Evolutionary conservation across 2,329 filamentous ascomycete species (phyloP).

Genomic region (Cladobotryum protrusum): DNA sequence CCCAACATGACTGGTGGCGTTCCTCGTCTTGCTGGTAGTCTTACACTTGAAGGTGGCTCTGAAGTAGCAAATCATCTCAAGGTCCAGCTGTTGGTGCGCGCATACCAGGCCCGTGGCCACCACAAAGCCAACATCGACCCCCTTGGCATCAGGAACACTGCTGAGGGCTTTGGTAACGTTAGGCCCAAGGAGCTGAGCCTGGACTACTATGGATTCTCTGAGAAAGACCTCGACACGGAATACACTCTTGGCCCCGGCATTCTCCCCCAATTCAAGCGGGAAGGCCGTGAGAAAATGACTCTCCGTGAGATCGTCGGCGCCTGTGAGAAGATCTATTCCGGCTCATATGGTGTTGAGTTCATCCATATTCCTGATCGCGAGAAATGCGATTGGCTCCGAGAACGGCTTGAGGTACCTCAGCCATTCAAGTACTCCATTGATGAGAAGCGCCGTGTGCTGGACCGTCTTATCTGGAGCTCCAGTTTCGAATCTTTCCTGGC

Average conservation of each 20-base stretch:
- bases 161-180: conserved; percentile 75
- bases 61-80: conserved; percentile 96
- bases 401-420: conserved; percentile 86
- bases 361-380: conserved; percentile 97
- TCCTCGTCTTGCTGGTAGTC: conserved; percentile 63
- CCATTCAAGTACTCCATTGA: conserved; percentile 97
- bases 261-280: conserved; percentile 84
- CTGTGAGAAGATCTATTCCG: conserved; percentile 94
- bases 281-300: conserved; percentile 90
- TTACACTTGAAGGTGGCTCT: conserved; percentile 62
- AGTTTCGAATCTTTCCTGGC: conserved; percentile 94
- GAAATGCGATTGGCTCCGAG: conserved; percentile 96
- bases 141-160: conserved; percentile 73
- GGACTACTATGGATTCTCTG: conserved; percentile 90
- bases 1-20: conserved; percentile 75
- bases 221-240: conserved; percentile 88
- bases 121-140: conserved; percentile 98
- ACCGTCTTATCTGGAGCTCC: conserved; percentile 96
- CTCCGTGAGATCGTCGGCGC: conserved; percentile 87
- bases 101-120: conserved; percentile 95
- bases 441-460: conserved; percentile 95
- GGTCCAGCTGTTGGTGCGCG: conserved; percentile 92
- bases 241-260: conserved; percentile 92
- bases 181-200: conserved; percentile 90
- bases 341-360: conserved; percentile 96